These are phyloP conservation scores for Mayamaea pseudoterrestris DNA, from an alignment of 108 stramenopile genomes.

Conservation along the genomic window DNA sequence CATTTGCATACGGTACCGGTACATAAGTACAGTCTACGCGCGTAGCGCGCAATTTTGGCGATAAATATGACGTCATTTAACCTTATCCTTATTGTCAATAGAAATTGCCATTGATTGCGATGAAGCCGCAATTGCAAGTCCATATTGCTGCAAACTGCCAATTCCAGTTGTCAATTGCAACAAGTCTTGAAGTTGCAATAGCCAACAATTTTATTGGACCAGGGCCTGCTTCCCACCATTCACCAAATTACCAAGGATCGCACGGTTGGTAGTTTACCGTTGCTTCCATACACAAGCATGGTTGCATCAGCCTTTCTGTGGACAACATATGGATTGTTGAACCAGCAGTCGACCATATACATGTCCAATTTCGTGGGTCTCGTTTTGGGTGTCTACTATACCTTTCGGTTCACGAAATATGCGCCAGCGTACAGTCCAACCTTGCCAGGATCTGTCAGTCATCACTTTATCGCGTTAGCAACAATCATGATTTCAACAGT, in stretches of 20 bases:
- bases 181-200: too few relatives aligned
- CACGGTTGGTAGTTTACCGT: slow-evolving; percentile 43
- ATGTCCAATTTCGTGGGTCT: slow-evolving; percentile 40
- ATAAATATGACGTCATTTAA: too few relatives aligned
- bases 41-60: too few relatives aligned
- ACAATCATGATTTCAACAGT: slow-evolving; percentile 6
- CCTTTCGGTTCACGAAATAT: slow-evolving; percentile 15
- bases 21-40: too few relatives aligned
- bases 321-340: slow-evolving; percentile 47
- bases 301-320: slow-evolving; percentile 34
- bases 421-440: slow-evolving; percentile 18
- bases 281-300: slow-evolving; percentile 71
- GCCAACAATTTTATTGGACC: too few relatives aligned
- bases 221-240: slow-evolving; percentile 64
- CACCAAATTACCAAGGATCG: slow-evolving; percentile 31
- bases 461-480: slow-evolving; percentile 16
- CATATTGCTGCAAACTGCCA: too few relatives aligned
- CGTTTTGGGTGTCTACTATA: slow-evolving; percentile 39
- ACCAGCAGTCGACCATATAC: slow-evolving; percentile 28
- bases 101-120: too few relatives aligned
- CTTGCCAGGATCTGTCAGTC: slow-evolving; percentile 25
- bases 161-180: too few relatives aligned
- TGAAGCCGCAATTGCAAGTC: too few relatives aligned
- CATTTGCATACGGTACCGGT: too few relatives aligned
- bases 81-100: too few relatives aligned